phyloP scores from a whole-genome alignment of 2,329 filamentous ascomycete species.

The Fusarium sp. region DNA sequence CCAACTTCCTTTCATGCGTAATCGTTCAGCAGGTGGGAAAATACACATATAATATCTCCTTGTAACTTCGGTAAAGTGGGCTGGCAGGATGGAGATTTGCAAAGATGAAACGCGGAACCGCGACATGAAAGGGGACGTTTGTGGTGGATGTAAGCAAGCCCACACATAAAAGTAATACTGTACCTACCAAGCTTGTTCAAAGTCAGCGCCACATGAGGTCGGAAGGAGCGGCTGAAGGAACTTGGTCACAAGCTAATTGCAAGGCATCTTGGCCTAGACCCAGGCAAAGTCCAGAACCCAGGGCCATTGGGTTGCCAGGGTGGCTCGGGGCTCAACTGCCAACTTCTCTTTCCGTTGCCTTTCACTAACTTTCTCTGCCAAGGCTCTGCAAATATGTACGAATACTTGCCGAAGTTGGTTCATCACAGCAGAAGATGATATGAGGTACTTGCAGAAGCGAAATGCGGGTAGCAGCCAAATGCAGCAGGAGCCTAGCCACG shows the following conservation, averaged over 20 bases:
- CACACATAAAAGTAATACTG: neutral
- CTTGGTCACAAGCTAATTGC: constrained; percentile 15
- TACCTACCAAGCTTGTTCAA: neutral
- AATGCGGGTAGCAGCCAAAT: constrained; percentile 1
- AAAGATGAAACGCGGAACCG: constrained; percentile 16
- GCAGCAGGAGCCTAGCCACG: constrained; percentile 6
- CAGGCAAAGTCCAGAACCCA: neutral
- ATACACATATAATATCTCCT: neutral
- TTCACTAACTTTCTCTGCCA: neutral
- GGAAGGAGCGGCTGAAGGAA: constrained; percentile 23
- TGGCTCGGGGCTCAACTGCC: neutral
- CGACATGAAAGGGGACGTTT: constrained; percentile 2
- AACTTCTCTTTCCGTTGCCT: neutral
- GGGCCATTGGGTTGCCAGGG: neutral
- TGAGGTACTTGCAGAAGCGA: neutral
- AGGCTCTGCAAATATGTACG: neutral
- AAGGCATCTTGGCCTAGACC: constrained; percentile 4
- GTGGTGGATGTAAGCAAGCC: neutral
- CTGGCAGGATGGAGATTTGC: constrained; percentile 18
- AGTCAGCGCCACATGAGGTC: constrained; percentile 10
- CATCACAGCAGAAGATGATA: neutral
- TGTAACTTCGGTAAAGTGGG: constrained; percentile 20
- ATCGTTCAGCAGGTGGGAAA: neutral
- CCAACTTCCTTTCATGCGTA: neutral
- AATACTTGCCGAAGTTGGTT: neutral